Evolutionary conservation across 1,284 basidiomycete genomes (phyloP), one percentile per base, ranked within the genome.

Genomic region (Puccinia polysora): DNA sequence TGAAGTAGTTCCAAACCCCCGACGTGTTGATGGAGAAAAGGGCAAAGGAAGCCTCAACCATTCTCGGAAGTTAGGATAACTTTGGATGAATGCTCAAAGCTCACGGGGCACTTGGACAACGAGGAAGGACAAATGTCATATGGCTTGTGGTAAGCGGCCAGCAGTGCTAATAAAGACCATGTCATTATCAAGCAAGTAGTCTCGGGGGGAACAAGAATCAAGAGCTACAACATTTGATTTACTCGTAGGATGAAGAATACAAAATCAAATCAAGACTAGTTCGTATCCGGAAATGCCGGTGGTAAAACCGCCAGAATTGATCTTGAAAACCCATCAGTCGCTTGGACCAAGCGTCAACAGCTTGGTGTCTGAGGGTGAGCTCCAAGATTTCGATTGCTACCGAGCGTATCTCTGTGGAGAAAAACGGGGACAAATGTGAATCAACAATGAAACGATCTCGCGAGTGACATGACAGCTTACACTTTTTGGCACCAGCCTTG

Each of bases 401-500:
- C 69, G 69, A 72, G 69, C 69, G 69, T 72, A 72, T 53, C 69
- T 72, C 69, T 72, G 69, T 18, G 1, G 4, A 23, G 20, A 12
- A 23, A 15, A 28, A 20, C 15, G 23, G 12, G 40, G 28, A 45
- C 0, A 14, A 50, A 36, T 68, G 4, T n/a, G 50, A 36, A 32
- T 4, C 30, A 25, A 10, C 1, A 7, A 6, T 34, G 50, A 20
- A 45, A n/a, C n/a, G n/a, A n/a, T n/a, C n/a, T n/a, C 40, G 14
- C 25, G 30, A 32, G 18, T 5, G 25, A 8, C 5, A 20, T 36
- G 14, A 15, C 4, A 25, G 67, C n/a, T 40, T 67, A 55, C 50
- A 71, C 38, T 69, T 55, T 23, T 36, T 81, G 85, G 81, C 81
- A 73, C 81, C 80, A 87, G 88, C 86, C 86, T 93, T 93, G 78